phyloP scores from a whole-genome alignment of 306 rosid genomes.

The Ammopiptanthus mongolicus region DNA sequence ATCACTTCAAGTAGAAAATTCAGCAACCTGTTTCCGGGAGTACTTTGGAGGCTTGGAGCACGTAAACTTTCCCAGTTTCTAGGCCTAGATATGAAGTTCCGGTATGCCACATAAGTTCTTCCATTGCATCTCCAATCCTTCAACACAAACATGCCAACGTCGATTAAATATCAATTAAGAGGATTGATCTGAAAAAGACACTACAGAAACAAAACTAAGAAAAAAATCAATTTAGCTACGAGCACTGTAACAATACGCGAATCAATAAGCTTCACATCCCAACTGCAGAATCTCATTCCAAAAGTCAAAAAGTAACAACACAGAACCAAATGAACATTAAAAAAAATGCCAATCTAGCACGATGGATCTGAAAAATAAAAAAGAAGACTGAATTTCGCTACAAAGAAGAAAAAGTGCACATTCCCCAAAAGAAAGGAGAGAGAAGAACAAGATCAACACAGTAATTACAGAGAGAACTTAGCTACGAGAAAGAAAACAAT shows the following conservation, averaged over 20 bases:
- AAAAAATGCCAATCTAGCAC: neutral
- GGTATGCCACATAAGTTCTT: constrained; percentile 82
- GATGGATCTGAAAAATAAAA: neutral
- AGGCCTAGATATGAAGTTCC: constrained; percentile 69
- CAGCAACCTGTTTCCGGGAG: constrained; percentile 96
- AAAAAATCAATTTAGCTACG: neutral
- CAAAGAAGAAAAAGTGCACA: neutral
- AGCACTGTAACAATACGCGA: neutral
- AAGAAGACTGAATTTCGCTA: neutral
- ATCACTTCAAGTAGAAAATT: constrained; percentile 19
- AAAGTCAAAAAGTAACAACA: neutral
- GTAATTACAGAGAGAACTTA: neutral
- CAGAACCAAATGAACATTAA: neutral
- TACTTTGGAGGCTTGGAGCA: constrained; percentile 62
- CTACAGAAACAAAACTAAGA: too few species aligned
- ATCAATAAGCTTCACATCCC: constrained; percentile 8
- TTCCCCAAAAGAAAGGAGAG: neutral
- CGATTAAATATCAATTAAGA: too few species aligned
- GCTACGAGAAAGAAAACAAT: neutral
- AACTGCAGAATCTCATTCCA: constrained; percentile 1
- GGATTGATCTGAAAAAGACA: too few species aligned
- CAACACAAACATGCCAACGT: constrained; percentile 24
- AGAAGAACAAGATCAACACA: neutral
- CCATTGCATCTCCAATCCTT: constrained; percentile 96
- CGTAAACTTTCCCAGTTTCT: constrained; percentile 69